These are phyloP conservation scores for Chaetomium fimeti DNA, from an alignment of 495 filamentous ascomycete species.

Conservation along the genomic window DNA sequence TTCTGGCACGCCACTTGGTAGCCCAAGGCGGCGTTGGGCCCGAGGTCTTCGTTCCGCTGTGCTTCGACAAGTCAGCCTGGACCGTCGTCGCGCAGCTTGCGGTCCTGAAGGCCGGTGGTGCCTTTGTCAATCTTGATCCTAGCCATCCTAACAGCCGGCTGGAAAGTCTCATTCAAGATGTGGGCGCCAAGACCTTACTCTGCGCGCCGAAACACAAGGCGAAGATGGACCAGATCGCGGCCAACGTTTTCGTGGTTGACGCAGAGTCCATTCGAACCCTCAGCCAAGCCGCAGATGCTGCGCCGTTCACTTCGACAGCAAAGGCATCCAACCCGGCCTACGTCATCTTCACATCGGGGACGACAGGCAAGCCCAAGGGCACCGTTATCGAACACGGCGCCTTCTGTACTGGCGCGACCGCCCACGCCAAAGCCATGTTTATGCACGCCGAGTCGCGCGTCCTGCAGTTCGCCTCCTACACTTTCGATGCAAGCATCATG, in stretches of 20 bases:
- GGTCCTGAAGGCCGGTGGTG: constrained; percentile 59
- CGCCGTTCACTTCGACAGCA: constrained; percentile 21
- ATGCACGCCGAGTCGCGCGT: constrained; percentile 45
- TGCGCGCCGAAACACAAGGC: constrained; percentile 46
- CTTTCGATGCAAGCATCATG: constrained; percentile 58
- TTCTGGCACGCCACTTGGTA: constrained; percentile 46
- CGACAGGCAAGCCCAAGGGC: constrained; percentile 45
- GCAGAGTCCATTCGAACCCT: constrained; percentile 8
- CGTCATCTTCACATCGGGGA: constrained; percentile 58
- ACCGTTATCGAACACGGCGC: constrained; percentile 47
- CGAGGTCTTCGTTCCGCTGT: constrained; percentile 54
- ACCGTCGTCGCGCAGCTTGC: constrained; percentile 55
- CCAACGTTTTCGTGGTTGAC: constrained; percentile 9
- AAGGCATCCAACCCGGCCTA: constrained; percentile 44
- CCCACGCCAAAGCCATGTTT: constrained; percentile 42
- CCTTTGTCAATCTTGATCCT: constrained; percentile 59
- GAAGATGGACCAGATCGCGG: constrained; percentile 22
- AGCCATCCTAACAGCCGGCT: constrained; percentile 53
- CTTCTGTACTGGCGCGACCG: constrained; percentile 39
- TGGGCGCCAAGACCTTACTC: constrained; percentile 43
- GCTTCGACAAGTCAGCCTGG: constrained; percentile 57
- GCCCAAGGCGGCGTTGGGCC: constrained; percentile 47
- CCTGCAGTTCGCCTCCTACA: constrained; percentile 62
- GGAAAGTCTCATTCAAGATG: constrained; percentile 32
- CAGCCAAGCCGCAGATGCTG: background rate